phyloP scores from a whole-genome alignment of 768 basidiomycete genomes.

The Lentinus tigrinus region DNA sequence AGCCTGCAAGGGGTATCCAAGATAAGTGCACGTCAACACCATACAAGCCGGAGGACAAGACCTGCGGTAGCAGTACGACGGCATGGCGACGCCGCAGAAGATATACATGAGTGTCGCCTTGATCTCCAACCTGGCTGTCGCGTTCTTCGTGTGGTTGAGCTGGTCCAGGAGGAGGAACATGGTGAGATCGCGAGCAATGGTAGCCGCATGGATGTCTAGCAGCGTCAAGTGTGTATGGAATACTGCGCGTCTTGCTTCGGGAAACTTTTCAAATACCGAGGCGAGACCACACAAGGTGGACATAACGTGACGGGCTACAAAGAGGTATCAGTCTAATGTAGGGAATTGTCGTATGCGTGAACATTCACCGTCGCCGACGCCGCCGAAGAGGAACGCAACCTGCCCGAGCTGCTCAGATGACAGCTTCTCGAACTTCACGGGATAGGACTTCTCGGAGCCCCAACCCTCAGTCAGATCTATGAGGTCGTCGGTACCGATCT shows the following conservation, averaged over 20 bases:
- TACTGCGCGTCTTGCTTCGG: background rate
- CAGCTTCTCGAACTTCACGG: background rate
- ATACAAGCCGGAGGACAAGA: background rate
- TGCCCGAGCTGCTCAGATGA: background rate
- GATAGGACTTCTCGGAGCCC: background rate
- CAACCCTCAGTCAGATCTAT: constrained; percentile 2
- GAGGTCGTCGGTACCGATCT: constrained; percentile 10
- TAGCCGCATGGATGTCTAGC: constrained; percentile 11
- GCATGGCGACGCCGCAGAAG: constrained; percentile 5
- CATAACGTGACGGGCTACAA: constrained; percentile 11
- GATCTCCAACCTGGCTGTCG: constrained; percentile 8
- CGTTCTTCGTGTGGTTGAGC: background rate
- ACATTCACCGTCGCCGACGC: constrained; percentile 17
- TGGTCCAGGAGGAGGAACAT: constrained; percentile 9
- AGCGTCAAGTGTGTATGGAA: constrained; percentile 12
- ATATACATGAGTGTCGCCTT: constrained; percentile 6
- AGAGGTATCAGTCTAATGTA: too few relatives aligned
- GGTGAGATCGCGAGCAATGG: constrained; percentile 11
- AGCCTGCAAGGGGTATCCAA: too few relatives aligned
- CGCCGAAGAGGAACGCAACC: constrained; percentile 12
- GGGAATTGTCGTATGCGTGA: background rate
- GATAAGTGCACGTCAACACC: background rate
- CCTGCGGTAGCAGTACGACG: constrained; percentile 3
- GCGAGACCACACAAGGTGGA: constrained; percentile 2
- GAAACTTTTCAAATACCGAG: background rate